Percentiles rank a stretch among this genome's conserved stretches.
These are phyloP conservation scores for Colletotrichum sp. DNA, from an alignment of 2,329 filamentous ascomycete species.

Conservation along the genomic window DNA sequence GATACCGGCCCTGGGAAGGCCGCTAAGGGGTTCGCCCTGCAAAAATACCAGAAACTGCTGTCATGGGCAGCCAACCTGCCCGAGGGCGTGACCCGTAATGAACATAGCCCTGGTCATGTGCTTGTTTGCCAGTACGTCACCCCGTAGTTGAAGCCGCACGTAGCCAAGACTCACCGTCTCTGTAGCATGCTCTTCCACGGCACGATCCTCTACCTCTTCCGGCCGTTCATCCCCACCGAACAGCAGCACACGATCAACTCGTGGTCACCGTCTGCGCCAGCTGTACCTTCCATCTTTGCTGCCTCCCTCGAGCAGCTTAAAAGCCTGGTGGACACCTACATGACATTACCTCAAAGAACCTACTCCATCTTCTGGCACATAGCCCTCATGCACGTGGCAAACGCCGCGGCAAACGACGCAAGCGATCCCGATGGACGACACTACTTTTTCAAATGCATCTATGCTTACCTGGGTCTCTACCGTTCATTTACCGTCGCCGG, in stretches of 20 bases:
- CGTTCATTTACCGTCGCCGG: slow-evolving; percentile 38
- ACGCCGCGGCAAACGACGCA: slow-evolving; percentile 34
- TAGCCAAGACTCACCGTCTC: not conserved
- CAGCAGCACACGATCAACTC: slow-evolving; percentile 7
- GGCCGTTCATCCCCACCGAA: slow-evolving; percentile 13
- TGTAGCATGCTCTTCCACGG: slow-evolving; percentile 14
- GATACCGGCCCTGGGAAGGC: slow-evolving; percentile 14
- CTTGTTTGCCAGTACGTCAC: slow-evolving; percentile 38
- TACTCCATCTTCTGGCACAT: slow-evolving; percentile 44
- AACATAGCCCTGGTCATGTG: slow-evolving; percentile 34
- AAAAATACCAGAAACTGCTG: slow-evolving; percentile 41
- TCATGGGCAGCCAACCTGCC: slow-evolving; percentile 40
- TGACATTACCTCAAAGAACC: slow-evolving; percentile 31
- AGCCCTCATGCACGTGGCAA: slow-evolving; percentile 40
- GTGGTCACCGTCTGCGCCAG: slow-evolving; percentile 9
- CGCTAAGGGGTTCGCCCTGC: slow-evolving; percentile 32
- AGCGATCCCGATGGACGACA: slow-evolving; percentile 32
- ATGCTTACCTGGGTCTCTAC: slow-evolving; percentile 38
- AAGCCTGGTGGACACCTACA: slow-evolving; percentile 40
- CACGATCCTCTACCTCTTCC: slow-evolving; percentile 13
- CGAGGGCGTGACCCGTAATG: slow-evolving; percentile 24
- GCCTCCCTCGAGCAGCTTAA: slow-evolving; percentile 43
- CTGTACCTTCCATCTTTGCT: slow-evolving; percentile 26
- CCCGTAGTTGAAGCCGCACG: not conserved
- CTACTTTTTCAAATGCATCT: slow-evolving; percentile 41